These are phyloP conservation scores for Candida broadrunensis DNA, from an alignment of 805 yeast genomes.

Conservation along the genomic window DNA sequence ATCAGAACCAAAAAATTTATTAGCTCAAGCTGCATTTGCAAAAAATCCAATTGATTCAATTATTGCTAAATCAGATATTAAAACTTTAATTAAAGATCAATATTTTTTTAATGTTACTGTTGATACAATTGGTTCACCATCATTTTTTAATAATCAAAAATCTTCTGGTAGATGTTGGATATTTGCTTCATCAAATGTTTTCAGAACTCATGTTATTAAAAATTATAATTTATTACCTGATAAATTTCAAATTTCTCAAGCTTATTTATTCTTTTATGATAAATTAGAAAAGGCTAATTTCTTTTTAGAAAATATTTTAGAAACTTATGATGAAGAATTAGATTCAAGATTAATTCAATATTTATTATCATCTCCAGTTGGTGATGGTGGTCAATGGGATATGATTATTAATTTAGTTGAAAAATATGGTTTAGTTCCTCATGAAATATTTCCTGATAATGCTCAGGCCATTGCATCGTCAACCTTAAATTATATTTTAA, in stretches of 20 bases:
- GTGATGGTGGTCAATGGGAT: constrained; percentile 88
- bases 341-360: constrained; percentile 71
- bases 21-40: constrained; percentile 55
- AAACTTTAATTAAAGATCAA: constrained; percentile 18
- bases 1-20: constrained; percentile 46
- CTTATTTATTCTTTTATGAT: constrained; percentile 79
- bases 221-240: constrained; percentile 51
- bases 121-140: constrained; percentile 33
- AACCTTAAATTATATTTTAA: constrained; percentile 57
- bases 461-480: constrained; percentile 53
- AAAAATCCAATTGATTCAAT: constrained; percentile 43
- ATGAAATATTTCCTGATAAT: constrained; percentile 68
- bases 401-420: constrained; percentile 75
- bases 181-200: constrained; percentile 75
- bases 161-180: constrained; percentile 86
- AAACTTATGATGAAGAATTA: constrained; percentile 62
- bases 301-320: constrained; percentile 72
- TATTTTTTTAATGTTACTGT: constrained; percentile 37
- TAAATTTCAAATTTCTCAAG: constrained; percentile 72
- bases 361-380: constrained; percentile 61
- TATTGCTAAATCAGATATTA: constrained; percentile 31
- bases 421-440: constrained; percentile 81
- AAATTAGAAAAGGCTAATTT: constrained; percentile 82
- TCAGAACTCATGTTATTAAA: constrained; percentile 61
- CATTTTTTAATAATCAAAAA: constrained; percentile 54